These are phyloP conservation scores for Aquilaria sinensis DNA, from an alignment of 345 rosid genomes.

Conservation along the genomic window DNA sequence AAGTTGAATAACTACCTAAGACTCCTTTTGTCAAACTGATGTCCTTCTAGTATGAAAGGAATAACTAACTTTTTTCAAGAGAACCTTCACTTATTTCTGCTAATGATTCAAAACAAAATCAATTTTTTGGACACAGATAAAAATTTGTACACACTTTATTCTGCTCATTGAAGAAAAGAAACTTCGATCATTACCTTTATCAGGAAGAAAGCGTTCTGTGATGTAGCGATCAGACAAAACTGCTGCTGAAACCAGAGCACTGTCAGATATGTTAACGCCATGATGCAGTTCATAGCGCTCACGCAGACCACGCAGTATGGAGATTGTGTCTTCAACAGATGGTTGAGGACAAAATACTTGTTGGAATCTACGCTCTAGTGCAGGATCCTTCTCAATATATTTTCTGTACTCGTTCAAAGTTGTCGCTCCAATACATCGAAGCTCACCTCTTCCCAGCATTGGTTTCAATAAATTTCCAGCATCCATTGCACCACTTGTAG, in stretches of 20 bases:
- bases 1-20: too few relatives aligned
- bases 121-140: too few relatives aligned
- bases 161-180: too few relatives aligned
- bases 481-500: slow-evolving; percentile 79
- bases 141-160: too few relatives aligned
- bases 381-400: slow-evolving; percentile 89
- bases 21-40: too few relatives aligned
- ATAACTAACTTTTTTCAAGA: too few relatives aligned
- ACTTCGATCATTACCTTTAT: slow-evolving; percentile 54
- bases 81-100: too few relatives aligned
- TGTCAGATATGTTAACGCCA: slow-evolving; percentile 85
- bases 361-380: slow-evolving; percentile 88
- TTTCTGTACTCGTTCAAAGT: slow-evolving; percentile 86
- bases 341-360: slow-evolving; percentile 94
- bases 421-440: slow-evolving; percentile 90
- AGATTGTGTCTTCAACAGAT: slow-evolving; percentile 86
- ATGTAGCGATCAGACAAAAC: slow-evolving; percentile 85
- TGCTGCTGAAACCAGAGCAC: slow-evolving; percentile 90
- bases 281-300: slow-evolving; percentile 91
- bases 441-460: slow-evolving; percentile 92
- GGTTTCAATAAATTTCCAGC: slow-evolving; percentile 94
- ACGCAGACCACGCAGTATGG: slow-evolving; percentile 83
- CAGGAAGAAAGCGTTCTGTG: slow-evolving; percentile 88
- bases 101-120: too few relatives aligned
- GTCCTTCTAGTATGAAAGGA: too few relatives aligned